Evolutionary conservation across 2,329 filamentous ascomycete species (phyloP).

Genomic region (Neopestalotiopsis clavispora): DNA sequence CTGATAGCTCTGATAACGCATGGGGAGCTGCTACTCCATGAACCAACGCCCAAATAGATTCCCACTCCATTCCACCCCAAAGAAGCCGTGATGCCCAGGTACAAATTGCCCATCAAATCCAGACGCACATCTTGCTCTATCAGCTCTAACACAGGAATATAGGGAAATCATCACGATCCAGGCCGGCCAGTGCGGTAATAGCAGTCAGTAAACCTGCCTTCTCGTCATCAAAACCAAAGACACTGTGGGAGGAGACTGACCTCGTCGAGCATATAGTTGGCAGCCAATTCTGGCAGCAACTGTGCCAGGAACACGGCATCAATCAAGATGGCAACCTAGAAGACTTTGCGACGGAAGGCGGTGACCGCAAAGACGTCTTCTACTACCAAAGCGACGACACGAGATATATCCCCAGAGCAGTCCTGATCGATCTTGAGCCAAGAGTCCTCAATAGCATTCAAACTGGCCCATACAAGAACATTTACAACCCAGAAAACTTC

Average conservation of each 20-base stretch:
- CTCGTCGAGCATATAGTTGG: slow-evolving; percentile 67
- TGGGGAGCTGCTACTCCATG: neutral
- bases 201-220: slow-evolving; percentile 70
- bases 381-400: slow-evolving; percentile 99
- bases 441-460: slow-evolving; percentile 93
- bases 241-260: slow-evolving; percentile 34
- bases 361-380: slow-evolving; percentile 98
- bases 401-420: slow-evolving; percentile 94
- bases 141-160: slow-evolving; percentile 9
- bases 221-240: slow-evolving; percentile 21
- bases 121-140: neutral
- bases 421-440: slow-evolving; percentile 93
- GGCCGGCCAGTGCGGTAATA: slow-evolving; percentile 99
- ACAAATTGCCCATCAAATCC: neutral
- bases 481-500: slow-evolving; percentile 99
- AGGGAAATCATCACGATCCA: slow-evolving; percentile 99
- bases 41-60: neutral
- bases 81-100: slow-evolving; percentile 34
- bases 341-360: slow-evolving; percentile 96
- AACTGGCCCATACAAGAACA: slow-evolving; percentile 93
- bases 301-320: slow-evolving; percentile 97
- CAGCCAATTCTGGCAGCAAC: slow-evolving; percentile 98
- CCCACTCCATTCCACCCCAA: slow-evolving; percentile 13
- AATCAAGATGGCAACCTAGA: slow-evolving; percentile 96
- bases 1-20: neutral